Percentiles rank a stretch among this genome's conserved stretches.
phyloP scores from a whole-genome alignment of 768 basidiomycete genomes.

The Calocera cornea region DNA sequence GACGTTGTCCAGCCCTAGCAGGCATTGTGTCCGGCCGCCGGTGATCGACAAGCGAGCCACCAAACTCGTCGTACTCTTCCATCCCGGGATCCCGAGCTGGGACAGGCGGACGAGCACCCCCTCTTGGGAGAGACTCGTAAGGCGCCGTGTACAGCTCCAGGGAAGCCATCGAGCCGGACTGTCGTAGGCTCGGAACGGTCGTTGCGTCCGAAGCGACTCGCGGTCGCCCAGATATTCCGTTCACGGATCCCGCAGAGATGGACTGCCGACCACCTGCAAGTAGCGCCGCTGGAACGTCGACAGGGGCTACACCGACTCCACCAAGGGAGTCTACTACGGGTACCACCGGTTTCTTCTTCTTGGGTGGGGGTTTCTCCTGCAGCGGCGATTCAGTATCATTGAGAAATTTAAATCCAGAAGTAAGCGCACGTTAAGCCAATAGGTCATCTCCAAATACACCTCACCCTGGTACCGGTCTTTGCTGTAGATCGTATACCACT shows the following conservation, averaged over 20 bases:
- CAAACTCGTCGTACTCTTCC: conserved; percentile 50
- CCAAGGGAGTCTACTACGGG: not conserved
- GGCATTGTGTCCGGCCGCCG: conserved; percentile 46
- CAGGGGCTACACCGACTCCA: not conserved
- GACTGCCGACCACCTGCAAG: not conserved
- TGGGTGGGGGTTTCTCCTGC: conserved; percentile 68
- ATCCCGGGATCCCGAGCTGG: conserved; percentile 14
- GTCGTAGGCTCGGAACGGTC: not conserved
- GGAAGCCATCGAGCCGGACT: conserved; percentile 41
- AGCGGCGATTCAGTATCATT: conserved; percentile 1
- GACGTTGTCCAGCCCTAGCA: conserved; percentile 27
- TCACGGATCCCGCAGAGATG: not conserved
- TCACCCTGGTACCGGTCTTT: conserved; percentile 94
- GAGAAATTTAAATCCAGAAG: not conserved
- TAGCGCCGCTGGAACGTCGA: not conserved
- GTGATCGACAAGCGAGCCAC: conserved; percentile 31
- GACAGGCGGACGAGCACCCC: conserved; percentile 16
- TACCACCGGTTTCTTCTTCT: conserved; percentile 29
- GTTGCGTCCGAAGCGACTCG: not conserved
- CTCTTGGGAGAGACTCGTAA: conserved; percentile 40
- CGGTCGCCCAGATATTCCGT: not conserved
- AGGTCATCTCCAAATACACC: conserved; percentile 90
- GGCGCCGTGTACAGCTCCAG: conserved; percentile 60
- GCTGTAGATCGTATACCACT: conserved; percentile 83
- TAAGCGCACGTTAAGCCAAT: conserved; percentile 80